Base-by-base conservation (phyloP, 2,329 filamentous ascomycete species). In the Neopestalotiopsis sp. region DNA sequence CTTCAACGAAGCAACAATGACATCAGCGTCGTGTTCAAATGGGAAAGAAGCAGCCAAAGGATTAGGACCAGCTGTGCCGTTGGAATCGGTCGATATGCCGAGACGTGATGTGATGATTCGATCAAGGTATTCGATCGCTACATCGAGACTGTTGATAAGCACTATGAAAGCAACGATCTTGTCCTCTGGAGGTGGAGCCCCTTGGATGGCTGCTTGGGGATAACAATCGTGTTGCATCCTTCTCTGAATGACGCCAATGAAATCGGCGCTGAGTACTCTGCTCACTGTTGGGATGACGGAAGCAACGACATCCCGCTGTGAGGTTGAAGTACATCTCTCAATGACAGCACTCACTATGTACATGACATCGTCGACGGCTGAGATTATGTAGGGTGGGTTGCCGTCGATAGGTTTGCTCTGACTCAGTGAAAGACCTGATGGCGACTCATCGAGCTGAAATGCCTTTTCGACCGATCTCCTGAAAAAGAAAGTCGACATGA, bases 141-240 rank as follows among this genome's bases (percentile, higher is more conserved):
- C 89, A 78, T 99, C 95, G 32, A 99, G 89, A 78, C 95, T 98
- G 85, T 99, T 99, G 80, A 98, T 94, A 61, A 98, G 87, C 28
- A 98, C 91, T 17, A 98, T 90, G 79, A 99, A 99, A 4, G 92
- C 87, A 65, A 98, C 89, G 72, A 98, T 92, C 74, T 92, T 94
- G 74, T 94, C 91, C 79, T 99, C 96, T 0, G 95, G 94, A 0
- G 95, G 95, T 59, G 95, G 86, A 0, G 90, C 92, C 52, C 94
- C 94, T 78, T 94, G 91, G 1, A 95, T 88, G 0, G 89, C 83
- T 1, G 94, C 86, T 75, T 92, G 94, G 0, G 95, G 96, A 77
- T 98, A 98, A 71, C 91, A 92, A 80, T 99, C 96, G 78, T 98
- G 94, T 59, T 94, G 90, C 96, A 99, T 98, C 81, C 97, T 97